A percentile compares a stretch with the other conserved stretches of the same genome.
Conservation (phyloP, 1,139 yeast species). For the Debaryomyces psychrophilus region DNA sequence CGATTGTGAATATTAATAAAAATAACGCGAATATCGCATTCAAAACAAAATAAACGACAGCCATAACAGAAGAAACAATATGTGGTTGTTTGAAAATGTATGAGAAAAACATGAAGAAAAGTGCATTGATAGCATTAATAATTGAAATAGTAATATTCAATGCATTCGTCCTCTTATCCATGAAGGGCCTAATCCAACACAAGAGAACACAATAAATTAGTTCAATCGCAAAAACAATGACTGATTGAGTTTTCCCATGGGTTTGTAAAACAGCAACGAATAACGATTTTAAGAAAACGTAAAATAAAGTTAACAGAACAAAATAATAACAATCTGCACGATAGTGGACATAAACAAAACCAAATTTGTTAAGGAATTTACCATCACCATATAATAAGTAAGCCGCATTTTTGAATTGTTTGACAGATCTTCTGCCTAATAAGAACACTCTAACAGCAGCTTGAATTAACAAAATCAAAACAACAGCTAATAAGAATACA, state of each 20-base stretch:
- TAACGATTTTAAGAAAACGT: conserved; percentile 72
- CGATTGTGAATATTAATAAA: conserved; percentile 79
- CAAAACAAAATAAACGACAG: conserved; percentile 84
- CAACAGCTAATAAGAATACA: conserved; percentile 60
- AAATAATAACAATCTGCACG: conserved; percentile 88
- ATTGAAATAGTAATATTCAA: conserved; percentile 86
- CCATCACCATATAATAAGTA: conserved; percentile 87
- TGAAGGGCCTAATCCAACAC: conserved; percentile 79
- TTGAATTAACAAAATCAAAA: conserved; percentile 63
- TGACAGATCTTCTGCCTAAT: conserved; percentile 71
- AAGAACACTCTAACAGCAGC: conserved; percentile 74
- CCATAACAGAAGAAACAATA: conserved; percentile 88
- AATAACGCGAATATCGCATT: conserved; percentile 89
- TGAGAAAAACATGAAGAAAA: conserved; percentile 88
- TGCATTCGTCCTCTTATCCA: conserved; percentile 92
- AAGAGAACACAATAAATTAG: conserved; percentile 63
- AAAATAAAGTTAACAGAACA: conserved; percentile 63
- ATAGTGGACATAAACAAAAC: conserved; percentile 89
- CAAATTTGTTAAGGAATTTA: conserved; percentile 79
- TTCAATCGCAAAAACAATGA: conserved; percentile 76
- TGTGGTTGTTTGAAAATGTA: conserved; percentile 82
- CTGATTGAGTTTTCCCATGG: conserved; percentile 79
- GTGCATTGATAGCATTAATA: conserved; percentile 77
- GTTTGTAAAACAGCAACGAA: conserved; percentile 85
- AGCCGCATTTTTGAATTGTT: conserved; percentile 87